These are phyloP conservation scores for Eutrema japonicum DNA, from an alignment of 345 rosid species.

Conservation along the genomic window DNA sequence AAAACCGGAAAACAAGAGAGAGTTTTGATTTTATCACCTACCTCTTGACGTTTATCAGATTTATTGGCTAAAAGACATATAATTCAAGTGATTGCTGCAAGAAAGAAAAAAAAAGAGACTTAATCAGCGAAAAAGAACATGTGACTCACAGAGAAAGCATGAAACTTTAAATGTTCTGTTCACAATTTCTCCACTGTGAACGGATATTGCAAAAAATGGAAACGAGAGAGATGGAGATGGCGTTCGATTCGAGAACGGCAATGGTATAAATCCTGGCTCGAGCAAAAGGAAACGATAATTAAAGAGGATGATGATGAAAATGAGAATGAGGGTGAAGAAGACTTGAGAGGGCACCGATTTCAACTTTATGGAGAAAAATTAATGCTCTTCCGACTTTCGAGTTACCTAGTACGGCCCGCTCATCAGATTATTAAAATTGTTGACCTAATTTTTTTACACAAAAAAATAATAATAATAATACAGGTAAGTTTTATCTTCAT, in stretches of 20 bases:
- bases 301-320: slow-evolving; percentile 22
- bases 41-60: slow-evolving; percentile 45
- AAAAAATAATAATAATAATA: too few species aligned
- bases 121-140: slow-evolving; percentile 40
- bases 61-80: slow-evolving; percentile 46
- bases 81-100: slow-evolving; percentile 51
- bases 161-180: slow-evolving; percentile 45
- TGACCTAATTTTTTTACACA: too few species aligned
- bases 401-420: slow-evolving; percentile 2
- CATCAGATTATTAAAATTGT: not conserved
- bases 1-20: slow-evolving; percentile 27
- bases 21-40: slow-evolving; percentile 46
- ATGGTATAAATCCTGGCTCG: slow-evolving; percentile 16
- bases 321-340: not conserved
- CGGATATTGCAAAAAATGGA: not conserved
- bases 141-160: slow-evolving; percentile 55
- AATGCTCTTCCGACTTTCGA: slow-evolving; percentile 36
- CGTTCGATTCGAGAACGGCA: not conserved
- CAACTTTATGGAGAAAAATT: slow-evolving; percentile 24
- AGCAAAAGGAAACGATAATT: not conserved
- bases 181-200: slow-evolving; percentile 30
- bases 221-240: slow-evolving; percentile 15
- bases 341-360: not conserved
- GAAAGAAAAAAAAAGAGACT: slow-evolving; percentile 4
- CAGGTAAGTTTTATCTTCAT: too few species aligned